phyloP scores from a whole-genome alignment of 108 stramenopile genomes.

The Nitzschia sp. region DNA sequence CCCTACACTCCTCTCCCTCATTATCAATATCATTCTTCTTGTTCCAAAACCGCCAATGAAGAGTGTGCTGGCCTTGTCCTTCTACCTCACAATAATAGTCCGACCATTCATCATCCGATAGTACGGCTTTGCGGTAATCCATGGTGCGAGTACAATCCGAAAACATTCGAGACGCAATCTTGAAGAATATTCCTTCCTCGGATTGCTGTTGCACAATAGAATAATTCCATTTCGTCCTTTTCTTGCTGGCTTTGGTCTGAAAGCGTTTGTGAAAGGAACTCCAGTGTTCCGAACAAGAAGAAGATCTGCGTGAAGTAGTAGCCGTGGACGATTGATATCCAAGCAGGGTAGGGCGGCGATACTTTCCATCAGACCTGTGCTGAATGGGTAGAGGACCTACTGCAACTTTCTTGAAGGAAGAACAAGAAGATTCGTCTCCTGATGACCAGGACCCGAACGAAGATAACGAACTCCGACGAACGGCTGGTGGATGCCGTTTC shows the following conservation, averaged over 20 bases:
- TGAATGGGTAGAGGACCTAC: not conserved
- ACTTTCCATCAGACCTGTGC: not conserved
- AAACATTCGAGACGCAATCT: conserved; percentile 5
- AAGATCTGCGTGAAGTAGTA: not conserved
- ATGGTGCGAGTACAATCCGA: conserved; percentile 1
- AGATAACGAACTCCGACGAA: not conserved
- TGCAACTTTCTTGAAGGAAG: not conserved
- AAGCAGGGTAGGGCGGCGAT: not conserved
- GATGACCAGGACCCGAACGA: not conserved
- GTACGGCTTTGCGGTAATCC: conserved; percentile 1
- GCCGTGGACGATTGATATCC: too few relatives aligned
- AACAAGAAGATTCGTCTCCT: not conserved
- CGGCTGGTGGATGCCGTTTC: too few relatives aligned
- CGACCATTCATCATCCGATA: conserved; percentile 3
- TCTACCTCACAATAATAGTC: too few relatives aligned
- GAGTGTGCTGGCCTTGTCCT: too few relatives aligned
- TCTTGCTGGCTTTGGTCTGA: not conserved
- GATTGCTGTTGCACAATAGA: not conserved
- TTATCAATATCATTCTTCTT: not conserved
- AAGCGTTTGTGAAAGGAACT: conserved; percentile 7
- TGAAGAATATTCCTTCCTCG: not conserved
- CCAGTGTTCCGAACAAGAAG: conserved; percentile 9
- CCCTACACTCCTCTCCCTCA: not conserved
- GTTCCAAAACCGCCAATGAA: not conserved
- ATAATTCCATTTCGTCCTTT: not conserved